Conservation (phyloP, 2,329 filamentous ascomycete genomes). For the Penicillium digitatum region DNA sequence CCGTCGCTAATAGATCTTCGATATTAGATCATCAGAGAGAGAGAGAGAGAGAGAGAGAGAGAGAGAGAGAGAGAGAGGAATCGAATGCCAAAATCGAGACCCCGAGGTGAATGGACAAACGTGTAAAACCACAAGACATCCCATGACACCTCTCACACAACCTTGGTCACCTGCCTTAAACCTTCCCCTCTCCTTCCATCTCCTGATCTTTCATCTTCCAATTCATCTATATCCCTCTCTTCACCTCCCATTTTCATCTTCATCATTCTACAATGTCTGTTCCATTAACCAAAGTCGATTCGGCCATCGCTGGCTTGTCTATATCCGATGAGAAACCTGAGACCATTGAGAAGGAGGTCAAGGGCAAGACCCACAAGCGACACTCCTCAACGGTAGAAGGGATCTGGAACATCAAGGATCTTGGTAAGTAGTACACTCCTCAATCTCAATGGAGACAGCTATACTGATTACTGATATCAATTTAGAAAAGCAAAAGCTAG, state of each 20-base stretch:
- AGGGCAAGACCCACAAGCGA: constrained; percentile 57
- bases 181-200: constrained; percentile 7
- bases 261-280: constrained; percentile 47
- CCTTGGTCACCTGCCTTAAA: constrained; percentile 31
- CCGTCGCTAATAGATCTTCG: too few species aligned
- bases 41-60: not conserved
- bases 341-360: constrained; percentile 37
- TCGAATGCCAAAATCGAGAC: too few species aligned
- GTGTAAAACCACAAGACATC: constrained; percentile 11
- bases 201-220: constrained; percentile 8
- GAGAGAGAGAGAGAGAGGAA: too few species aligned
- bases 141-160: constrained; percentile 18
- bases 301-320: constrained; percentile 75
- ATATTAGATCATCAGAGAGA: too few species aligned
- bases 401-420: constrained; percentile 77
- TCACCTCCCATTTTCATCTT: constrained; percentile 3
- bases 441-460: not conserved
- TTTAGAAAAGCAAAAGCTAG: constrained; percentile 31
- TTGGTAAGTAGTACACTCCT: constrained; percentile 64
- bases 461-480: not conserved
- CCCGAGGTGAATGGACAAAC: too few species aligned
- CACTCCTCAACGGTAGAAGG: constrained; percentile 69
- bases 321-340: constrained; percentile 58
- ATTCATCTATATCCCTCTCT: constrained; percentile 4
- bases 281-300: constrained; percentile 83